A percentile compares a stretch with the other conserved stretches of the same genome.
phyloP scores from a whole-genome alignment of 805 yeast genomes.

The Nakazawaea holstii region DNA sequence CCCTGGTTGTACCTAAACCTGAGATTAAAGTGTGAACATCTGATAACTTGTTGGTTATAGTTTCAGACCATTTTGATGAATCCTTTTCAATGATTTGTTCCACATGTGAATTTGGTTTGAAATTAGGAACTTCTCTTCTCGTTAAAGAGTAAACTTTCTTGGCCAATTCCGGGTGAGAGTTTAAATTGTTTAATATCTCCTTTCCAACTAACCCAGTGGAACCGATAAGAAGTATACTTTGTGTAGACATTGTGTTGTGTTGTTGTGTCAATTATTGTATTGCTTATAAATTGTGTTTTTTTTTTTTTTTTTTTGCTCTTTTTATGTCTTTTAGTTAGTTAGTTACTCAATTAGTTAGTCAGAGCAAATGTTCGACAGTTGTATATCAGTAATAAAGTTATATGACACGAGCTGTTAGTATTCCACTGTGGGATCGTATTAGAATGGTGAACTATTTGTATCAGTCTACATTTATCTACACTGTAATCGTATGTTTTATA shows the following conservation, averaged over 20 bases:
- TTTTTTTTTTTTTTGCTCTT: background rate
- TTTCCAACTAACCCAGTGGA: constrained; percentile 78
- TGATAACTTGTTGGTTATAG: constrained; percentile 24
- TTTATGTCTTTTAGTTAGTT: background rate
- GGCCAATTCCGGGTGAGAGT: constrained; percentile 27
- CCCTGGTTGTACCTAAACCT: constrained; percentile 72
- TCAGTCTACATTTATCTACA: too few relatives aligned
- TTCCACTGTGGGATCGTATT: too few relatives aligned
- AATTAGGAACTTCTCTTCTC: constrained; percentile 37
- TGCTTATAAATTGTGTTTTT: background rate
- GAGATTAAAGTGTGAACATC: constrained; percentile 45
- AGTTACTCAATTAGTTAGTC: too few relatives aligned
- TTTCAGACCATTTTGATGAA: constrained; percentile 43
- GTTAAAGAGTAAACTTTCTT: constrained; percentile 40
- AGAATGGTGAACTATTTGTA: too few relatives aligned
- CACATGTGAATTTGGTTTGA: constrained; percentile 19
- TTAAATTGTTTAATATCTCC: constrained; percentile 43
- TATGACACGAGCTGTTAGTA: too few relatives aligned
- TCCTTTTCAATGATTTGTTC: constrained; percentile 36
- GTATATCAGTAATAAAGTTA: too few relatives aligned
- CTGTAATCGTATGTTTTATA: too few relatives aligned
- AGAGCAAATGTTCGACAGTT: too few relatives aligned
- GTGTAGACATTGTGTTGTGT: background rate
- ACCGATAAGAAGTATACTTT: constrained; percentile 43
- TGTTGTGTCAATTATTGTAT: background rate